Conservation (phyloP, 306 rosid species). For the Lathyrus tuberosus region DNA sequence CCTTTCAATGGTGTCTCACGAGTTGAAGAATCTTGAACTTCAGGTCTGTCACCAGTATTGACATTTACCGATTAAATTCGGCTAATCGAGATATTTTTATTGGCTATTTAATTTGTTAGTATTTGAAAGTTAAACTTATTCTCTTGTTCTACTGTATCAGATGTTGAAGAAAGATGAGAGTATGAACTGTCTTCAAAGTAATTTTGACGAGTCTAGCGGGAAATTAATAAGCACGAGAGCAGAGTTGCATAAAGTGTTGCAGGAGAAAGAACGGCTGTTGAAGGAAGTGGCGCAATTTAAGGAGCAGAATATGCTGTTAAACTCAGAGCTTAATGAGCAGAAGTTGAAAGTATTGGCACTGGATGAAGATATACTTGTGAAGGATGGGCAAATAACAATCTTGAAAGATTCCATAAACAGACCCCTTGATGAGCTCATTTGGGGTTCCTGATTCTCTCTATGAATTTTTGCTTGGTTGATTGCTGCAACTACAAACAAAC, state of each 20-base stretch:
- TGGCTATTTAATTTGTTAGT: background rate
- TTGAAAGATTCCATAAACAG: conserved; percentile 72
- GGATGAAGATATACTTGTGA: conserved; percentile 75
- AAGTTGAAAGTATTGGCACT: conserved; percentile 70
- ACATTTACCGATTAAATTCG: conserved; percentile 26
- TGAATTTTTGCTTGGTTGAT: conserved; percentile 50
- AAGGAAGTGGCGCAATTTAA: conserved; percentile 75
- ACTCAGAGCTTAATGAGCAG: conserved; percentile 55
- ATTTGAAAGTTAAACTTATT: background rate
- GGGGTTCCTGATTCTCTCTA: conserved; percentile 61
- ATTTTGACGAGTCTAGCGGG: conserved; percentile 64
- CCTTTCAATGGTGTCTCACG: conserved; percentile 67
- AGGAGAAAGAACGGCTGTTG: conserved; percentile 84
- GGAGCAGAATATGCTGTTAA: conserved; percentile 78
- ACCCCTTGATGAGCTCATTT: conserved; percentile 71
- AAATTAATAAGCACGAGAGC: conserved; percentile 61
- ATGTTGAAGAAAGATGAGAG: conserved; percentile 79
- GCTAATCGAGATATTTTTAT: background rate
- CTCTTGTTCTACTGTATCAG: conserved; percentile 42
- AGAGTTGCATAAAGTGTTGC: conserved; percentile 64
- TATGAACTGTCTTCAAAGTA: conserved; percentile 53
- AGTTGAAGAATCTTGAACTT: conserved; percentile 78
- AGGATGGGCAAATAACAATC: conserved; percentile 93
- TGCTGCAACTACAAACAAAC: conserved; percentile 24
- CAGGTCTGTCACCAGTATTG: conserved; percentile 56